Base-by-base conservation (phyloP, 495 filamentous ascomycete genomes). In the Trichoderma virens region DNA sequence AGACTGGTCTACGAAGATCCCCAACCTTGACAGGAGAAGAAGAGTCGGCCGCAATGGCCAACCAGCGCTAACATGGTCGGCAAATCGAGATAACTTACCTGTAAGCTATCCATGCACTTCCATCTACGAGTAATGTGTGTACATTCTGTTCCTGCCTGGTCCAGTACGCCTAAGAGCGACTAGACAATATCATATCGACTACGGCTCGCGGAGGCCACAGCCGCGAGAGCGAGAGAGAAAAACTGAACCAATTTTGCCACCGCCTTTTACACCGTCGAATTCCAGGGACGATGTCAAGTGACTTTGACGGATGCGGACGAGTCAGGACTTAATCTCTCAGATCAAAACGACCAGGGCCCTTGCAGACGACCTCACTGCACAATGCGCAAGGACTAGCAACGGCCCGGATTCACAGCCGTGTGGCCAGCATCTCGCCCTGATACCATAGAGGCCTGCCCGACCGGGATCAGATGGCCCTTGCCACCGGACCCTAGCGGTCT, bases 401-500 rank as follows among this genome's bases (percentile, higher is more conserved):
- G 51, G 51, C 51, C 51, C 51, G 51, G 51, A 56, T 56, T 56
- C 51, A 23, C 51, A 56, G 51, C 51, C 51, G 51, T 56, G 51
- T 56, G 51, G 51, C 51, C 51, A 56, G 51, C 51, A 28, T 56
- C 51, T 56, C 23, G 51, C 51, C 28, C 16, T 56, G 51, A 56
- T 56, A 56, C 51, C 51, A 56, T 56, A 56, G 27, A 20, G 51
- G 51, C 25, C 51, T 30, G 51, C 23, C 27, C 9, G 27, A 30
- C 51, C 51, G 51, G 51, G 51, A 30, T 56, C 16, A 30, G 2
- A 8, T 56, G 51, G 51, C 27, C 51, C 51, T 56, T 28, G 51
- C 51, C 51, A 56, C 51, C 51, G 51, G 51, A 56, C 51, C 51
- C 51, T 56, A 56, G 51, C 51, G 51, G 51, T 56, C 51, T 56